Base-by-base conservation (phyloP, 139 green algal genomes). In the Pseudopediastrum boryanum region DNA sequence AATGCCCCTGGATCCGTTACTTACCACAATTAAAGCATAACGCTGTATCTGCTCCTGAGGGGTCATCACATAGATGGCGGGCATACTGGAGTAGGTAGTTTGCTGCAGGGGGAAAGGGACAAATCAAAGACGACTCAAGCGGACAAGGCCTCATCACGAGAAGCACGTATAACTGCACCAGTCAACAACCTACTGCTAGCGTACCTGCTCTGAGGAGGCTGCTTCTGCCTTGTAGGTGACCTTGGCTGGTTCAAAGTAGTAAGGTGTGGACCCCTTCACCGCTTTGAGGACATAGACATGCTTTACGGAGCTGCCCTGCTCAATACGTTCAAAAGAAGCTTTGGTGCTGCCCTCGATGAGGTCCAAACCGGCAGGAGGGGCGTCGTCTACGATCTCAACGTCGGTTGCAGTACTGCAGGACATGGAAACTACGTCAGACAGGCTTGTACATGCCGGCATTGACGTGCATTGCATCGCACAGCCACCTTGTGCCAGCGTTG, bases 11-110 rank as follows among this genome's bases (percentile, higher is more conserved):
- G 6, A 31, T 8, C 44, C 48, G 42, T 2, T 29, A 77, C 83
- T 74, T 61, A 88, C 83, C 75, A 51, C 79, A 21, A 81, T 75
- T 7, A 89, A 52, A 5, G 71, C 76, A n/a, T 85, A 83, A 42
- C 72, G 71, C 43, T 74, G 65, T 6, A 89, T 82, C 56, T 89
- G 80, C 84, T 89, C 79, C 21, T 81, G 71, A 2, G 84, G 80
- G 16, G 84, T 89, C 79, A 86, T 83, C 2, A 86, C 59, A 27
- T 81, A 85, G 12, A 85, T 65, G n/a, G 27, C 65, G 9, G 38
- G n/a, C 1, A 36, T 58, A 54, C 61, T 82, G 43, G 80, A 85
- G 7, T 36, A 23, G 67, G 72, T 71, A 16, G 31, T 68, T 73
- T 85, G 80, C 3, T 21, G 10, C 23, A n/a, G 33, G 10, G 9